Base-by-base conservation (phyloP, 768 basidiomycete genomes). In the Kwoniella sp. region DNA sequence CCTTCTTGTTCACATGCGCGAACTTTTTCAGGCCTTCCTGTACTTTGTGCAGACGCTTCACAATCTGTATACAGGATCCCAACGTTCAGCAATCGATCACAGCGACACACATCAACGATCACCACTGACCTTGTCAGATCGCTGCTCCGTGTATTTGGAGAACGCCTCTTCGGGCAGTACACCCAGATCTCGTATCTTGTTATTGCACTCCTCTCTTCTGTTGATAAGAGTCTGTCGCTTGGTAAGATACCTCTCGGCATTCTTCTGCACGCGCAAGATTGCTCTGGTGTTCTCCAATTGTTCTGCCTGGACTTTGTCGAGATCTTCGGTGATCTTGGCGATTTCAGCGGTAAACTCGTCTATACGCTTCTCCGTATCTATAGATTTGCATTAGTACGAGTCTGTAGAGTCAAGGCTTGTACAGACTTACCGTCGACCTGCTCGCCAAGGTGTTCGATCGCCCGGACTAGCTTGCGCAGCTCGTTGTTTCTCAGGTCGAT, bases 1-100 rank as follows among this genome's bases (percentile, higher is more conserved):
- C 95, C 69, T 98, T 96, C 80, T 99, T 99, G 79, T 99, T 99
- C 57, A 98, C 93, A 69, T 96, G 91, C 0, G 90, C 88, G 66
- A 92, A 99, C 73, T 91, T 93, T 74, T 95, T 93, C 63, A 99
- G 78, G 23, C 83, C 82, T 67, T 98, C 92, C 67, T 96, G 95
- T 56, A 91, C 85, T 12, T 80, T 79, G 61, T 93, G 91, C n/a
- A 99, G 79, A 59, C 87, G 87, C 76, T 90, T 93, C 65, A 92
- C 83, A 38, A 99, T 80, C 93, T 99, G 63, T 17, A n/a, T 11
- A 20, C 20, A 9, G 55, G 4, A 41, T 41, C 40, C 20, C 5
- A n/a, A 20, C n/a, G 20, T 37, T 20, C 5, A 37, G 15, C 15
- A 37, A 1, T 15, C 50, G 59, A 43, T 33, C 47, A 9, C 20